Evolutionary conservation across 345 rosid genomes (phyloP).

Genomic region (Cardiospermum halicacabum): DNA sequence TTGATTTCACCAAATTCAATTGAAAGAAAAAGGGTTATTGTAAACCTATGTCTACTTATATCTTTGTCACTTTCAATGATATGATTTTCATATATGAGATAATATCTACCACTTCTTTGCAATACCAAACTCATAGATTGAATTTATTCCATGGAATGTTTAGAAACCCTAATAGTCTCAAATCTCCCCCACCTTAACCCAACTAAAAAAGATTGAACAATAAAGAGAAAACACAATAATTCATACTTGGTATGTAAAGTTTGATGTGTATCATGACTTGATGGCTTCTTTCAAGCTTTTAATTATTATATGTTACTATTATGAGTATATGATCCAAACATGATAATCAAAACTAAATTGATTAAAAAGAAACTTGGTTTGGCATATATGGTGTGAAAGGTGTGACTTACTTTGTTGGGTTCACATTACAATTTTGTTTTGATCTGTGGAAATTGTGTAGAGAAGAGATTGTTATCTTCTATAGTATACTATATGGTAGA

Average conservation of each 20-base stretch:
- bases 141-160: too few relatives aligned
- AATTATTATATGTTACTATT: not conserved
- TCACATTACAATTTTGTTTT: not conserved
- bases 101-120: too few relatives aligned
- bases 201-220: not conserved
- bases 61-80: too few relatives aligned
- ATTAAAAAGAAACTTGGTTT: not conserved
- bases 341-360: not conserved
- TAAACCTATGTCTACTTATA: too few relatives aligned
- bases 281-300: not conserved
- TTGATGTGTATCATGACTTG: not conserved
- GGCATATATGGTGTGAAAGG: not conserved
- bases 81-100: too few relatives aligned
- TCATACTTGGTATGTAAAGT: too few relatives aligned
- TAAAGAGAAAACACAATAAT: not conserved
- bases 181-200: slow-evolving; percentile 8
- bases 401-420: not conserved
- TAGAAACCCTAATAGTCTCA: too few relatives aligned
- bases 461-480: not conserved
- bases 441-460: not conserved
- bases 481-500: too few relatives aligned
- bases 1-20: too few relatives aligned
- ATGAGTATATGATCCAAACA: not conserved
- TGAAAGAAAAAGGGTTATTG: too few relatives aligned
- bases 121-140: too few relatives aligned